Conservation (phyloP, 257 asterid genomes). For the Echium plantagineum region DNA sequence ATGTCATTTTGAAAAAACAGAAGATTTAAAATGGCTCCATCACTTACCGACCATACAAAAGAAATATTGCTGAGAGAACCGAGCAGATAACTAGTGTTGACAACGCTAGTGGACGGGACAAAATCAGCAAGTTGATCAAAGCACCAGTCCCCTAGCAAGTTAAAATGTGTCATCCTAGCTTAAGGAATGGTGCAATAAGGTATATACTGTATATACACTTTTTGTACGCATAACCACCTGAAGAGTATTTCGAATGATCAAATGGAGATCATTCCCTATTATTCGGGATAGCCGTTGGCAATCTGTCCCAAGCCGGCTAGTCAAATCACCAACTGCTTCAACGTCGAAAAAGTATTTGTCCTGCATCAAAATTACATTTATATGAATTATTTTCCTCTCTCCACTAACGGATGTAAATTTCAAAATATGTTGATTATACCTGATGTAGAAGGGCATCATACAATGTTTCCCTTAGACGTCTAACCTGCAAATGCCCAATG, state of each 20-base stretch:
- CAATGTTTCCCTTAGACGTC: constrained; percentile 77
- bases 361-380: constrained; percentile 32
- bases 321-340: constrained; percentile 93
- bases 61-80: constrained; percentile 62
- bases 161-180: no score
- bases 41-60: constrained; percentile 80
- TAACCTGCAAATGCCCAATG: constrained; percentile 48
- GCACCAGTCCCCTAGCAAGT: constrained; percentile 70
- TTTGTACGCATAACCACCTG: constrained; percentile 40
- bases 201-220: not conserved
- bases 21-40: not conserved
- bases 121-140: constrained; percentile 58
- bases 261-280: constrained; percentile 85
- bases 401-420: not conserved
- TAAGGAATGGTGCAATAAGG: not conserved
- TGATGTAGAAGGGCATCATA: constrained; percentile 80
- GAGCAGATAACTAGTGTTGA: constrained; percentile 68
- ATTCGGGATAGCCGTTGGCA: constrained; percentile 99
- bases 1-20: not conserved
- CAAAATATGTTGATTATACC: constrained; percentile 27
- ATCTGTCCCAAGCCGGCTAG: constrained; percentile 99
- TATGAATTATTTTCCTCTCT: not conserved
- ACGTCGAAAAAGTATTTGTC: constrained; percentile 89
- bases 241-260: constrained; percentile 78
- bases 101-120: constrained; percentile 88